phyloP scores from a whole-genome alignment of 2,329 filamentous ascomycete genomes.

The Fusarium sulawesiense region DNA sequence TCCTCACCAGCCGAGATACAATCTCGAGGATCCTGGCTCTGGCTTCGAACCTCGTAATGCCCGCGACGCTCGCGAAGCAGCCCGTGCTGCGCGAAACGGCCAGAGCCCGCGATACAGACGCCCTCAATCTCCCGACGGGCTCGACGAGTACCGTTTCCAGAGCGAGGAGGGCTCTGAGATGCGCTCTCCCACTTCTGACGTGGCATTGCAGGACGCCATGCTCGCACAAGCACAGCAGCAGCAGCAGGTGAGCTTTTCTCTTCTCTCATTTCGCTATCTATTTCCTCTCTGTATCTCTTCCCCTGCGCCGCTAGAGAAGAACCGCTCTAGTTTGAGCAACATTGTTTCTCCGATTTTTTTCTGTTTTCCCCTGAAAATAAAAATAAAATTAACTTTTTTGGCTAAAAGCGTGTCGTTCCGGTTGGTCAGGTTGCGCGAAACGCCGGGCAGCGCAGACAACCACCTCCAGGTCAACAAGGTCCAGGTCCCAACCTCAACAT shows the following conservation, averaged over 20 bases:
- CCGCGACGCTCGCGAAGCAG: slow-evolving; percentile 43
- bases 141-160: slow-evolving; percentile 42
- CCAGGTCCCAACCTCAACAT: slow-evolving; percentile 17
- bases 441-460: slow-evolving; percentile 38
- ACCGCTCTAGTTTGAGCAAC: slow-evolving; percentile 1
- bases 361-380: not conserved
- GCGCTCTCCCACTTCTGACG: slow-evolving; percentile 45
- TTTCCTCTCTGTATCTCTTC: not conserved
- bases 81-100: slow-evolving; percentile 41
- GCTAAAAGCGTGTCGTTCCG: slow-evolving; percentile 44
- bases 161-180: slow-evolving; percentile 39
- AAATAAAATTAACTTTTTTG: slow-evolving; percentile 18
- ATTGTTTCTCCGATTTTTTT: slow-evolving; percentile 25
- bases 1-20: slow-evolving; percentile 35
- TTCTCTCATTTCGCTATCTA: not conserved
- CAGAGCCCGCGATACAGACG: slow-evolving; percentile 43
- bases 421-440: slow-evolving; percentile 41
- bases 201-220: slow-evolving; percentile 47
- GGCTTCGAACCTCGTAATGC: slow-evolving; percentile 41
- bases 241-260: slow-evolving; percentile 38
- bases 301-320: not conserved
- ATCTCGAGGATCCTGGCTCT: slow-evolving; percentile 34
- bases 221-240: slow-evolving; percentile 46
- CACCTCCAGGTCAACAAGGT: slow-evolving; percentile 19
- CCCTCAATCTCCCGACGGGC: slow-evolving; percentile 41